Evolutionary conservation across 179 eudicot species (phyloP), one percentile per base, ranked within the genome.

Genomic region (Kewa caespitosa): DNA sequence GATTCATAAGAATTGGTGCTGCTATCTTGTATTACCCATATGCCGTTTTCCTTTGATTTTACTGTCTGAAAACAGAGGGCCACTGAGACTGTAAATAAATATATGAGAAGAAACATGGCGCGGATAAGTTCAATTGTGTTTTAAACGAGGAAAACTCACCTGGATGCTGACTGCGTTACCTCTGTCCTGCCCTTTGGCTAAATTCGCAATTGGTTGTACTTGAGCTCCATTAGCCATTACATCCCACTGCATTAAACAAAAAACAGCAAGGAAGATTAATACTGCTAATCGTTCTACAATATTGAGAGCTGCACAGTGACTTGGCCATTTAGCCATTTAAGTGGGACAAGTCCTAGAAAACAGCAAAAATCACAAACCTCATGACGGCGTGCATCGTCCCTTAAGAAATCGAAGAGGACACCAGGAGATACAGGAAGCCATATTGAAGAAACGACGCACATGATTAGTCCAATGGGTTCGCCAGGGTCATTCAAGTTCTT

Each of bases 231-330:
- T 86, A 60, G 90, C 85, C 90, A 85, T 86, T 38, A 85, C 78
- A 62, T 96, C 99, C 99, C 99, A 96, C 99, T 96, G 83, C 74
- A 83, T 77, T 71, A 18, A 79, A n/a, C n/a, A n/a, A n/a, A n/a
- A n/a, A 37, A 77, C 70, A 17, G 61, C 66, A 75, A 62, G 33
- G 67, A 48, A n/a, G n/a, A n/a, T n/a, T n/a, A n/a, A n/a, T n/a
- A n/a, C n/a, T n/a, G n/a, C n/a, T n/a, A n/a, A n/a, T n/a, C n/a
- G n/a, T n/a, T n/a, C n/a, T n/a, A n/a, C n/a, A n/a, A n/a, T n/a
- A n/a, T n/a, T n/a, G n/a, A n/a, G n/a, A n/a, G n/a, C n/a, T n/a
- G n/a, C n/a, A n/a, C n/a, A n/a, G n/a, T n/a, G n/a, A n/a, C n/a
- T n/a, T n/a, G n/a, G n/a, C n/a, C n/a, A n/a, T n/a, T n/a, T n/a